These are phyloP conservation scores for Saccharomycopsis hybrid DNA, from an alignment of 1,139 yeast genomes.

Conservation along the genomic window DNA sequence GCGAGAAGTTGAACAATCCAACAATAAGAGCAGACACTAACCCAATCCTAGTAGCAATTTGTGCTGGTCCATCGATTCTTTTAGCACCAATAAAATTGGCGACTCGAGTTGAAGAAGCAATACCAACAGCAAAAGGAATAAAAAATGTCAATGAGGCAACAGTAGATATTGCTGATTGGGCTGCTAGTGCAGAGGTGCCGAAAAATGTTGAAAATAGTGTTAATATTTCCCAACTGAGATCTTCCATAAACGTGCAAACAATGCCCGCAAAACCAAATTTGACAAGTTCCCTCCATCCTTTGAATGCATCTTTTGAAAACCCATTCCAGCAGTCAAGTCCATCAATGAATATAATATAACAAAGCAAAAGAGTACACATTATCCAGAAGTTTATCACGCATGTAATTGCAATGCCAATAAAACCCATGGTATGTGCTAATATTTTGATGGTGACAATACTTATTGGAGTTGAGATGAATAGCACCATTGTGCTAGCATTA, in stretches of 20 bases:
- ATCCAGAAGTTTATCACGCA: constrained; percentile 66
- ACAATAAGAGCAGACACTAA: constrained; percentile 50
- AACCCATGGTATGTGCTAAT: constrained; percentile 66
- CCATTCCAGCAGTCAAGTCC: constrained; percentile 77
- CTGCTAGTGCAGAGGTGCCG: constrained; percentile 79
- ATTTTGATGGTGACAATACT: constrained; percentile 66
- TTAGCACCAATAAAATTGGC: constrained; percentile 85
- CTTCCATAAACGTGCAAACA: constrained; percentile 69
- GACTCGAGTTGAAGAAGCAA: constrained; percentile 79
- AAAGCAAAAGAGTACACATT: constrained; percentile 48
- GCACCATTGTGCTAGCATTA: constrained; percentile 80
- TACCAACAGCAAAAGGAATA: constrained; percentile 85
- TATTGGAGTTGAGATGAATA: constrained; percentile 73
- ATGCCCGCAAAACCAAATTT: constrained; percentile 66
- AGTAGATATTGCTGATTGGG: constrained; percentile 82
- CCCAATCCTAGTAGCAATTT: constrained; percentile 59
- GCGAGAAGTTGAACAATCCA: constrained; percentile 50
- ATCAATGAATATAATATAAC: constrained; percentile 52
- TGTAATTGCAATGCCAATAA: constrained; percentile 68
- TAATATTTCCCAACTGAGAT: constrained; percentile 64
- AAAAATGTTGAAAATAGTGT: constrained; percentile 70
- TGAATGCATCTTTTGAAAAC: constrained; percentile 39
- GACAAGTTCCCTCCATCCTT: constrained; percentile 55
- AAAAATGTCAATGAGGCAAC: constrained; percentile 75
- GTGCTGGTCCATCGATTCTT: constrained; percentile 52